Base-by-base conservation (phyloP, 2,329 filamentous ascomycete genomes). In the Raffaelea deltoideospora region DNA sequence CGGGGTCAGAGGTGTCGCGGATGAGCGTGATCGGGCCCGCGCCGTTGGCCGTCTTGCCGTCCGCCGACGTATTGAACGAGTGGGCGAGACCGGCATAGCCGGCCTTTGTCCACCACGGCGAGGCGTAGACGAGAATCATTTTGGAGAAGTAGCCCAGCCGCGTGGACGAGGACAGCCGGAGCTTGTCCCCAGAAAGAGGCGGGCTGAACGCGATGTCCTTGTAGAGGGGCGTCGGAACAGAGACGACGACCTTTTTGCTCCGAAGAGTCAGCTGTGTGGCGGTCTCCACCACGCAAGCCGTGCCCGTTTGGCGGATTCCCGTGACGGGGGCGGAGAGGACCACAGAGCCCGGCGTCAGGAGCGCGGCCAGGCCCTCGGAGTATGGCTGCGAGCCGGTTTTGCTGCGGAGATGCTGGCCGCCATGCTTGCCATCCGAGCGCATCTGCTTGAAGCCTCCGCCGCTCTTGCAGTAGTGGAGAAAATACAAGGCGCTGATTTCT, bases 401-500 rank as follows among this genome's bases (percentile, higher is more conserved):
- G 17, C 11, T 31, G 4, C 67, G 58, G 6, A 73, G 54, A 43
- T 69, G 59, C 43, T 72, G 67, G 0, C 62, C 71, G 4, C 69
- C 71, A 30, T 59, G 45, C 39, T 65, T 63, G 20, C 55, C 46
- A 43, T 74, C 69, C 1, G 66, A 69, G 0, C 64, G 54, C 59
- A 74, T 67, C 30, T 61, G 53, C 38, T 66, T 39, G 3, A 74
- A 50, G 0, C 72, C 70, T 4, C 61, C 61, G 3, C 65, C 65
- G 10, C 57, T 60, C 42, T 61, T 64, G 54, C 63, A 66, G 50
- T 74, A 72, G 45, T 69, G 57, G 15, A 75, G 53, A 44, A 75
- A 70, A 45, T 54, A 73, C 1, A 68, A 47, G 0, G 69, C 67
- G 7, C 59, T 64, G 5, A 71, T 46, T 13, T 73, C 65, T 1